Base-by-base conservation (phyloP, 257 asterid genomes). In the Apocynum venetum region DNA sequence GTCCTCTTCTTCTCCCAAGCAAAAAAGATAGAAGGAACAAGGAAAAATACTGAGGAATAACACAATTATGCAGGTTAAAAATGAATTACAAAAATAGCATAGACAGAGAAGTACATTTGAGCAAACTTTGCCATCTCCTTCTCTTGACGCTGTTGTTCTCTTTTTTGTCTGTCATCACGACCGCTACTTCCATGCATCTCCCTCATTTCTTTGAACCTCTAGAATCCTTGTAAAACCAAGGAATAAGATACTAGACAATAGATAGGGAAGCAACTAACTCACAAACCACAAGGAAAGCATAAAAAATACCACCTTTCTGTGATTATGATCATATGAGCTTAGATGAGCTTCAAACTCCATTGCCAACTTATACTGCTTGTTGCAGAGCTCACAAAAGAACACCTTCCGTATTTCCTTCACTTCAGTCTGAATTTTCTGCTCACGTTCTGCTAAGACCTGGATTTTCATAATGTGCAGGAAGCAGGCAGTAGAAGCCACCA, bases 401-500 rank as follows among this genome's bases (percentile, higher is more conserved):
- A 90, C 94, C 91, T 93, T 96, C 71, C 95, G 91, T 83, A 96
- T 92, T 88, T 96, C 98, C 86, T 96, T 90, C 82, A 96, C 99
- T 79, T 96, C 98, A 71, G 87, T 89, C 77, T 96, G 93, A 82
- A 96, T 91, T 87, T 90, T 96, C 73, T 84, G 97, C 92, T 96
- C 99, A 15, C 99, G 97, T 80, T 96, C 99, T 80, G 99, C 99
- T 87, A 88, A 79, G 86, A 96, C 98, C 99, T 96, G 98, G 96
- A 93, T 96, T 89, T 89, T 88, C 92, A 93, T 93, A 96, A 96
- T 86, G 92, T 90, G 98, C 98, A 96, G 90, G 97, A 93, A 93
- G 97, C 91, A 88, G 99, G 98, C 96, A 96, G 99, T 89, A 96
- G 97, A 93, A 91, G 96, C 97, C 98, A 93, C 99, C 97, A 93